These are phyloP conservation scores for Penicillium goetzii DNA, from an alignment of 495 filamentous ascomycete species.

Conservation along the genomic window DNA sequence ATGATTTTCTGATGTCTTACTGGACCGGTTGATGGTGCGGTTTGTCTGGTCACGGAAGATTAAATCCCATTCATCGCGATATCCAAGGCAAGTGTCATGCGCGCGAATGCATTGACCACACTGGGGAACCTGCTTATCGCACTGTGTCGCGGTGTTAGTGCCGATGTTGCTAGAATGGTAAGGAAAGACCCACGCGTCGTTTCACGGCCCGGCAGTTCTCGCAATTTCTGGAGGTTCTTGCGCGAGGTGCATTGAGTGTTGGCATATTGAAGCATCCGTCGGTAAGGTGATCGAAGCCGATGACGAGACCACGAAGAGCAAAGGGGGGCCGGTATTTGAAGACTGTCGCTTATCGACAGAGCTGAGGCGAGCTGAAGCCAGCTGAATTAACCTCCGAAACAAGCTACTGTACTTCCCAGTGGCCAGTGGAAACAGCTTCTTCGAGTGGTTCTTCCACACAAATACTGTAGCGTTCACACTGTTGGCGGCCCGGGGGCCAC, in stretches of 20 bases:
- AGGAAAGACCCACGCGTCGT: slow-evolving; percentile 7
- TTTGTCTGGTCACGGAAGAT: slow-evolving; percentile 48
- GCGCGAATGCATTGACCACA: slow-evolving; percentile 37
- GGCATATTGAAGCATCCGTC: background rate
- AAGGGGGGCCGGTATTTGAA: background rate
- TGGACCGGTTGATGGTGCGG: slow-evolving; percentile 31
- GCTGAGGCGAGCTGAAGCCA: background rate
- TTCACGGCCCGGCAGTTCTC: slow-evolving; percentile 15
- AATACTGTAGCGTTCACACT: too few species aligned
- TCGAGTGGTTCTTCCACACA: too few species aligned
- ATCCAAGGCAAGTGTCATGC: slow-evolving; percentile 31
- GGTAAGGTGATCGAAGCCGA: background rate
- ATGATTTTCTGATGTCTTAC: slow-evolving; percentile 9
- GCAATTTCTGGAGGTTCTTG: slow-evolving; percentile 12
- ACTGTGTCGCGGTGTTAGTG: slow-evolving; percentile 22
- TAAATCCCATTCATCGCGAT: slow-evolving; percentile 45
- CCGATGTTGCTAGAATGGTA: background rate
- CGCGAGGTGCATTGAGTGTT: background rate
- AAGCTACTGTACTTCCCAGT: too few species aligned
- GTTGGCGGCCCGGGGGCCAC: too few species aligned
- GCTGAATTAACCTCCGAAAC: background rate
- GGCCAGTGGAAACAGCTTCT: too few species aligned
- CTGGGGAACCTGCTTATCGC: slow-evolving; percentile 33
- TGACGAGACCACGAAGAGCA: background rate
- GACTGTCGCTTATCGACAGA: background rate